phyloP scores from a whole-genome alignment of 805 yeast genomes.

The Saccharomycopsis fibuligera region DNA sequence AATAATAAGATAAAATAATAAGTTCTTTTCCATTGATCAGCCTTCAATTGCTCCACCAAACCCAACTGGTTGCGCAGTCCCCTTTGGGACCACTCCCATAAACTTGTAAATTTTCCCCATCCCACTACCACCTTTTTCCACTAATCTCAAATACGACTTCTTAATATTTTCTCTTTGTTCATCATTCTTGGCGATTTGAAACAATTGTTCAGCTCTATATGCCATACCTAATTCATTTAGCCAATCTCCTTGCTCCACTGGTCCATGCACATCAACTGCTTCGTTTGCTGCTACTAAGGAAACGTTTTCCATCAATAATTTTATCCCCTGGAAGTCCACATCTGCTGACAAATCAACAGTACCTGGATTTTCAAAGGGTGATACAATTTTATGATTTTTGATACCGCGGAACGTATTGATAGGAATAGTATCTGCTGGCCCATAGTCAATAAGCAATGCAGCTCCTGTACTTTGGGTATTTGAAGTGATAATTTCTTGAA shows the following conservation, averaged over 20 bases:
- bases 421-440: slow-evolving; percentile 57
- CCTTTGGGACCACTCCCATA: slow-evolving; percentile 50
- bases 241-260: slow-evolving; percentile 75
- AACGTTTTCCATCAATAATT: slow-evolving; percentile 29
- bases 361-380: slow-evolving; percentile 73
- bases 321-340: slow-evolving; percentile 68
- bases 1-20: no score
- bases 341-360: slow-evolving; percentile 77
- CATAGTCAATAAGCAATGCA: slow-evolving; percentile 73
- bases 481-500: slow-evolving; percentile 37
- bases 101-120: slow-evolving; percentile 81
- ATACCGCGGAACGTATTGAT: slow-evolving; percentile 72
- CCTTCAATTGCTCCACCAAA: slow-evolving; percentile 46
- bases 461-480: slow-evolving; percentile 45
- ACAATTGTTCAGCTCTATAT: slow-evolving; percentile 55
- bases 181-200: slow-evolving; percentile 34
- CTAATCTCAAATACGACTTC: slow-evolving; percentile 54
- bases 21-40: no score
- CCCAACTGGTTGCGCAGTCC: slow-evolving; percentile 42
- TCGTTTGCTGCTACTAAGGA: slow-evolving; percentile 24
- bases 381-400: slow-evolving; percentile 61
- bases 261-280: slow-evolving; percentile 40
- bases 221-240: slow-evolving; percentile 70
- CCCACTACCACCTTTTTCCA: slow-evolving; percentile 49
- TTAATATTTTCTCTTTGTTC: slow-evolving; percentile 47